Conservation (phyloP, 169 alveolate genomes). For the Cryptosporidium xiaoi region DNA sequence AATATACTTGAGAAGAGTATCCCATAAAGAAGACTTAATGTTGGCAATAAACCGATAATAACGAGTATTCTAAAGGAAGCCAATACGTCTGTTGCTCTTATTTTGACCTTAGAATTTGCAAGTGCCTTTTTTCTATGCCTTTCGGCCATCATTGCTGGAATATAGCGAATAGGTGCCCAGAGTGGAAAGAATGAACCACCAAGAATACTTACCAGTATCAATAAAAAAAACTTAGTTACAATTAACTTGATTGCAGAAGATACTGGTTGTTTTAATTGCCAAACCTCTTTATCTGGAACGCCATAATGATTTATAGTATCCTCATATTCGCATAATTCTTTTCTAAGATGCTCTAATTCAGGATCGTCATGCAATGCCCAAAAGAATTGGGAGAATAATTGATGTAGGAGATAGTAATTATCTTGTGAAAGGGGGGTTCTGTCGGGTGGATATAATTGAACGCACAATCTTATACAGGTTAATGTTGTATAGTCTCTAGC, state of each 20-base stretch:
- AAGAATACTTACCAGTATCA: slow-evolving; percentile 62
- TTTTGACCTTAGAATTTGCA: slow-evolving; percentile 84
- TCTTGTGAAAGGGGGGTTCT: slow-evolving; percentile 85
- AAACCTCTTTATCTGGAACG: slow-evolving; percentile 89
- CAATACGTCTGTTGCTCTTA: slow-evolving; percentile 89
- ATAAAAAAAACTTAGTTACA: slow-evolving; percentile 39
- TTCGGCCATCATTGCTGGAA: slow-evolving; percentile 87
- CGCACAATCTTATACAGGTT: slow-evolving; percentile 63
- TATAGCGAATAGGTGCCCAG: slow-evolving; percentile 88
- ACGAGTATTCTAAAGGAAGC: slow-evolving; percentile 90
- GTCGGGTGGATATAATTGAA: slow-evolving; percentile 88
- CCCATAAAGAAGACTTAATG: slow-evolving; percentile 86
- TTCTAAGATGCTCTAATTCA: slow-evolving; percentile 82
- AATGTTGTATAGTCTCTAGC: slow-evolving; percentile 72
- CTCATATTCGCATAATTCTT: slow-evolving; percentile 83
- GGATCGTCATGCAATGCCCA: slow-evolving; percentile 83
- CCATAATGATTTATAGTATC: slow-evolving; percentile 80
- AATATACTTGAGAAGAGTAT: slow-evolving; percentile 80
- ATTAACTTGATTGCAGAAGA: slow-evolving; percentile 15
- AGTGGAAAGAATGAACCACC: slow-evolving; percentile 88
- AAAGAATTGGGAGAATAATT: slow-evolving; percentile 83
- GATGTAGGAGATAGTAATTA: slow-evolving; percentile 83
- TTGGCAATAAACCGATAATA: slow-evolving; percentile 86
- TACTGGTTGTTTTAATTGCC: slow-evolving; percentile 90
- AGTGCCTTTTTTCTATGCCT: slow-evolving; percentile 87